phyloP scores from a whole-genome alignment of 441 rosid species.

The Pelargonium australe region DNA sequence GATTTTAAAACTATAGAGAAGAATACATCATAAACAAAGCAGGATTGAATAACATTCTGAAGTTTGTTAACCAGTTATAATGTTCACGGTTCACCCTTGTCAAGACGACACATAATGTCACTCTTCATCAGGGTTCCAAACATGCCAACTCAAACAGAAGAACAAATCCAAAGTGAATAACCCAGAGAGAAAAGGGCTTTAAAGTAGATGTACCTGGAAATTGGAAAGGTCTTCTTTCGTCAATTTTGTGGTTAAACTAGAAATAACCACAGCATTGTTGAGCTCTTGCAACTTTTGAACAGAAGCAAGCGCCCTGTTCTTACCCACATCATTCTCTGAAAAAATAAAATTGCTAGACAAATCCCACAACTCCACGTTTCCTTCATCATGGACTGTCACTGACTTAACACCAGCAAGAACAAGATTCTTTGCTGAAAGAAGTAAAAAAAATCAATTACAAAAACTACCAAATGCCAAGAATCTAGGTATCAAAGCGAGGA shows the following conservation, averaged over 20 bases:
- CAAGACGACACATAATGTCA: neutral
- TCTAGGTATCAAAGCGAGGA: too few species aligned
- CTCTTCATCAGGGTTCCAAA: neutral
- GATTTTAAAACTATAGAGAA: neutral
- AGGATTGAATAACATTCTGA: neutral
- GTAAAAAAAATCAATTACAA: neutral
- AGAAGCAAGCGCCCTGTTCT: constrained; percentile 83
- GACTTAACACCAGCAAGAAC: constrained; percentile 89
- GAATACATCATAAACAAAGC: neutral
- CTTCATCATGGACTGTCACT: constrained; percentile 76
- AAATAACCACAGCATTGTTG: constrained; percentile 64
- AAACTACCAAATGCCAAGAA: neutral
- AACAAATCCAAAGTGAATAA: neutral
- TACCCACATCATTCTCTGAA: constrained; percentile 68
- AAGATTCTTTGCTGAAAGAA: constrained; percentile 71
- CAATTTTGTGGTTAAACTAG: constrained; percentile 59
- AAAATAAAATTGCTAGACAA: constrained; percentile 72
- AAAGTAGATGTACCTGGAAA: constrained; percentile 47
- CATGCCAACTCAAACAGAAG: constrained; percentile 4
- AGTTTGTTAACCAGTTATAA: neutral
- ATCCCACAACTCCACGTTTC: constrained; percentile 78
- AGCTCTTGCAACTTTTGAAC: constrained; percentile 84
- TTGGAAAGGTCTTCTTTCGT: constrained; percentile 58
- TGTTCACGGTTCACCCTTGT: neutral
- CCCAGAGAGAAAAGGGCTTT: neutral